These are phyloP conservation scores for Phytophthora citrophthora DNA, from an alignment of 352 stramenopile species.

Conservation along the genomic window DNA sequence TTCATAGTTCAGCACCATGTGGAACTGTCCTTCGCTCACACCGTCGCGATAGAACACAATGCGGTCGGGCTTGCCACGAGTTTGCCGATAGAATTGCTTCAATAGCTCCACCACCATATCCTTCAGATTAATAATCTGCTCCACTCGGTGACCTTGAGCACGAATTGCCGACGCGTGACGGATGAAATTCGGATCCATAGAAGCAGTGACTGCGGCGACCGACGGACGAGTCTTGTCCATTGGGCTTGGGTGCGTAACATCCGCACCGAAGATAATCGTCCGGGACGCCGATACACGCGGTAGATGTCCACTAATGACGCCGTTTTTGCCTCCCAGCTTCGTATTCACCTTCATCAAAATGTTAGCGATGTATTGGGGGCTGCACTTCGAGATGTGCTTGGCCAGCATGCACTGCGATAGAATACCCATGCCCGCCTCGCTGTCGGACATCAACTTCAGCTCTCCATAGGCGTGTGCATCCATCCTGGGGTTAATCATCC, in stretches of 20 bases:
- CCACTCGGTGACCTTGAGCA: constrained; percentile 78
- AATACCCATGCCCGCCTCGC: constrained; percentile 58
- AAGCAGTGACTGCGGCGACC: constrained; percentile 84
- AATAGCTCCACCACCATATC: constrained; percentile 76
- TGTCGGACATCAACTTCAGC: constrained; percentile 81
- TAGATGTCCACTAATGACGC: constrained; percentile 49
- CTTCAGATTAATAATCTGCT: constrained; percentile 74
- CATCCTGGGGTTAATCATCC: constrained; percentile 58
- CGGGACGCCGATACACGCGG: constrained; percentile 49
- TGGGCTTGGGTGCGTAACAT: constrained; percentile 83
- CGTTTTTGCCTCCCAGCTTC: constrained; percentile 77
- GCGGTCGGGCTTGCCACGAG: constrained; percentile 60
- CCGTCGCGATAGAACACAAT: constrained; percentile 91
- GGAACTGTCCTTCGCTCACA: constrained; percentile 90
- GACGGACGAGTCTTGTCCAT: constrained; percentile 77
- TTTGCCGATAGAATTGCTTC: constrained; percentile 71
- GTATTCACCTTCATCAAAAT: constrained; percentile 84
- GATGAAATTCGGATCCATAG: constrained; percentile 77
- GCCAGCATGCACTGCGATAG: constrained; percentile 81
- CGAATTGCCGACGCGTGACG: constrained; percentile 70
- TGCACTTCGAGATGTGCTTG: constrained; percentile 68
- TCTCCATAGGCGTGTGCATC: constrained; percentile 65
- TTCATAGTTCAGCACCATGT: constrained; percentile 82
- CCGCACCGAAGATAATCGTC: constrained; percentile 86
- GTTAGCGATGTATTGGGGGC: constrained; percentile 74